Evolutionary conservation across 805 yeast genomes (phyloP), one percentile per base, ranked within the genome.

Genomic region (Lipomyces japonicus): DNA sequence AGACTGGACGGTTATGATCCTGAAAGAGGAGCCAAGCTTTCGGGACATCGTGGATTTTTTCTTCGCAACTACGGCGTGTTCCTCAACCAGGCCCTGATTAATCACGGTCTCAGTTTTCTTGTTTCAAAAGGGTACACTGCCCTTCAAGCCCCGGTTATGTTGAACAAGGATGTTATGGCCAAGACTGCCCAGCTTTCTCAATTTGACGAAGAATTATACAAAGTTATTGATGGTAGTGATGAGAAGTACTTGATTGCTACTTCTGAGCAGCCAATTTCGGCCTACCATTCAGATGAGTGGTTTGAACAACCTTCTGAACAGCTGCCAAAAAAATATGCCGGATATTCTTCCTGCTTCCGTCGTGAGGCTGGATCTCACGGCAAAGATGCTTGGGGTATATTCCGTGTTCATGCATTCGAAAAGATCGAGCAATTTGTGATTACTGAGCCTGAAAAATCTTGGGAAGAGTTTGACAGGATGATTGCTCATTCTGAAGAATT

Each of bases 341-440:
- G 98, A 65, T 93, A 85, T 77, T 89, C 97, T 32, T 86, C 97
- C 41, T 93, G 98, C 81, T 93, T 93, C 83, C 84, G 98, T 74
- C 86, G 98, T 75, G 98, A 93, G 76, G 98, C 98, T 51, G 98
- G 98, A 61, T 84, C 96, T 60, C 97, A 91, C 66, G 98, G 98
- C 71, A 91, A 91, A 71, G 98, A 93, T 67, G 98, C 98, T 43
- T 93, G 98, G 98, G 98, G 98, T 74, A 89, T 93, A 60, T 93
- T 93, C 82, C 85, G 98, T 75, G 97, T 93, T 52, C 98, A 93
- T 68, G 95, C 95, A 56, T 93, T 93, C 67, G 98, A 93, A 75
- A 93, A 93, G 75, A 88, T 93, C 65, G 98, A 93, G 75, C 98
- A 93, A 74, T 93, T 93, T 68, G 83, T 85, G 62, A 70, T 93